Evolutionary conservation across 192 early-diverging fungal species (phyloP), one percentile per base, ranked within the genome.

Genomic region (Coemansia brasiliensis): DNA sequence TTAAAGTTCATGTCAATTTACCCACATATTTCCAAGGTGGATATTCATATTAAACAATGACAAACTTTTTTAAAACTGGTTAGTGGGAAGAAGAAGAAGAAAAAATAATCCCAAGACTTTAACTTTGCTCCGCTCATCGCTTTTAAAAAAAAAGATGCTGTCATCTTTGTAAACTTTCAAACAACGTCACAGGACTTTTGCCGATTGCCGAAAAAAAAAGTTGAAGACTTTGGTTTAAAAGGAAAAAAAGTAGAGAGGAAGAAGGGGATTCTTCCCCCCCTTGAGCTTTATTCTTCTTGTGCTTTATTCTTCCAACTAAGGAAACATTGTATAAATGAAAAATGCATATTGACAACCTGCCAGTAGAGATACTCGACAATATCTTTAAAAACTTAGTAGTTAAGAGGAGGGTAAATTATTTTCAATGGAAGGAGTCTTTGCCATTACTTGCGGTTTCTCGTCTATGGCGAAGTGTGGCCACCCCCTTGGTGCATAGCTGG

Each of bases 331-430:
- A n/a, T n/a, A n/a, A 44, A 11, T 57, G 11, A 3, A 56, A 16
- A 5, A 56, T 56, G 55, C 13, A 56, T n/a, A 56, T 56, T 25
- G 18, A n/a, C 15, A n/a, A 6, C 1, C 22, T 56, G 10, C 55
- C 55, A 9, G 3, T 39, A 9, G 55, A 56, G 20, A 38, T 56
- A 29, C 16, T 56, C 13, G 55, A 56, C 24, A 8, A 13, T 1
- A 39, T 44, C 12, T 17, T 43, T 26, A 25, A 43, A 15, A 40
- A 15, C 2, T 26, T 43, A 40, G 12, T 43, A 4, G 16, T 20
- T 2, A n/a, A 29, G 12, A 22, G 9, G 49, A 27, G 15, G 4
- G 11, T 13, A 29, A 56, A 41, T 13, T 16, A 43, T 0, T 16
- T 8, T 4, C 39, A 40, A 25, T 56, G 55, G 55, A 56, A 56